Base-by-base conservation (phyloP, 495 filamentous ascomycete species). In the Neurospora sp. region DNA sequence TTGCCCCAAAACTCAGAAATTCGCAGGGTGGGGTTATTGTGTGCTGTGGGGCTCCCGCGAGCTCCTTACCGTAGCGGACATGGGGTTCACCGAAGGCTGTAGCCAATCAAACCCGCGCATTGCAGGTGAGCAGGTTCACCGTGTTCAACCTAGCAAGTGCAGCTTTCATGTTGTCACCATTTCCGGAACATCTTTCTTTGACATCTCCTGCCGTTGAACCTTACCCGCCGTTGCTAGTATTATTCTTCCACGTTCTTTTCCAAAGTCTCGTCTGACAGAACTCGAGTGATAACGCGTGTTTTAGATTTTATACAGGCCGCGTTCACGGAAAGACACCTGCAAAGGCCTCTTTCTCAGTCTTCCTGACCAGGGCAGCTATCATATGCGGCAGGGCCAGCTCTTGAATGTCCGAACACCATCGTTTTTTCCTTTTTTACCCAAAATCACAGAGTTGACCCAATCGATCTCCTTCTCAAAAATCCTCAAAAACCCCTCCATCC, bases 401-500 rank as follows among this genome's bases (percentile, higher is more conserved):
- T 16, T 6, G 0, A 48, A 12, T 10, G 5, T 59, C 10, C 20
- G 20, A 59, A 59, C 48, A 1, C 4, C 20, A 53, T 14, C 18
- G 0, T 14, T 27, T 10, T 12, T n/a, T 10, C 9, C 45, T 3
- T 31, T 3, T 20, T 27, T 12, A 27, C 45, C 45, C 45, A 53
- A 3, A 3, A 14, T 6, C 45, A 53, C 3, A 27, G 9, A 53
- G 20, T 59, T 6, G 20, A 7, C 4, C 9, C 9, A 7, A 12
- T 59, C 9, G 7, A 27, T 20, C 5, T 20, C 3, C 9, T 8
- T 10, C 53, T 65, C 53, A 65, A 37, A 65, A 65, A 18, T 65
- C 27, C 53, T 35, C 53, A 18, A 65, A 65, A 7, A 65, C 53
- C 8, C 53, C 14, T 37, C 53, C 53, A 35, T 91, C 89, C n/a